Evolutionary conservation across 2,329 filamentous ascomycete genomes (phyloP).

Genomic region (Claviceps pazoutovae): DNA sequence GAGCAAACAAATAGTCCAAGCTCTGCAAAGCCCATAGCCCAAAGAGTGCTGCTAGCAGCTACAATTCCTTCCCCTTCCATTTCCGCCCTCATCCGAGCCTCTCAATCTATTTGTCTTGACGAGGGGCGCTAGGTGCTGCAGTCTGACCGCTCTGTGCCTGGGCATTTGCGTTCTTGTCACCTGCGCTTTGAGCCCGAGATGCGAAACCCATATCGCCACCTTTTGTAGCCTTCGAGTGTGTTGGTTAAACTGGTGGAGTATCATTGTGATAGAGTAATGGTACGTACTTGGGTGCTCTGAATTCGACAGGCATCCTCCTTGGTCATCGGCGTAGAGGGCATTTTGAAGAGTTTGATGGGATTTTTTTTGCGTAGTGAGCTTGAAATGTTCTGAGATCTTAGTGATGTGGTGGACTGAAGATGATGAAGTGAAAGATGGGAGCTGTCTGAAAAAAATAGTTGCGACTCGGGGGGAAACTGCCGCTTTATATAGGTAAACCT

Average conservation of each 20-base stretch:
- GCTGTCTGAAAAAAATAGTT: accelerated
- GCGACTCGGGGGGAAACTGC: too few relatives aligned
- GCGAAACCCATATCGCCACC: not conserved
- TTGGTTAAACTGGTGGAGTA: not conserved
- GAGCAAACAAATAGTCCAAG: not conserved
- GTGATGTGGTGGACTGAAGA: not conserved
- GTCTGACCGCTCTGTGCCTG: not conserved
- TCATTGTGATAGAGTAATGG: not conserved
- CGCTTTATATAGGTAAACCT: too few relatives aligned
- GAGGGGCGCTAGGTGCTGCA: too few relatives aligned
- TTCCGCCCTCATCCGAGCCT: too few relatives aligned
- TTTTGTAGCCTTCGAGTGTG: not conserved
- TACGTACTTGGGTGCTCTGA: not conserved
- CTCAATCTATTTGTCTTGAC: too few relatives aligned
- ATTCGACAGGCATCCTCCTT: not conserved
- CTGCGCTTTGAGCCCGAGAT: not conserved
- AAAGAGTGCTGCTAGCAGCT: not conserved
- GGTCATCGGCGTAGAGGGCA: not conserved
- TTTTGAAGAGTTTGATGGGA: not conserved
- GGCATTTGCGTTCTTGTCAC: slow-evolving; percentile 4
- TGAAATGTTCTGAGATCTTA: not conserved
- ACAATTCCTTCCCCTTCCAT: too few relatives aligned
- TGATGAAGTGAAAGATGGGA: not conserved
- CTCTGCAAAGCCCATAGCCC: not conserved
- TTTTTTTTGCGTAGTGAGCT: not conserved